Evolutionary conservation across 805 yeast genomes (phyloP), one percentile per base, ranked within the genome.

Genomic region (Maudiozyma serrabonitensis): DNA sequence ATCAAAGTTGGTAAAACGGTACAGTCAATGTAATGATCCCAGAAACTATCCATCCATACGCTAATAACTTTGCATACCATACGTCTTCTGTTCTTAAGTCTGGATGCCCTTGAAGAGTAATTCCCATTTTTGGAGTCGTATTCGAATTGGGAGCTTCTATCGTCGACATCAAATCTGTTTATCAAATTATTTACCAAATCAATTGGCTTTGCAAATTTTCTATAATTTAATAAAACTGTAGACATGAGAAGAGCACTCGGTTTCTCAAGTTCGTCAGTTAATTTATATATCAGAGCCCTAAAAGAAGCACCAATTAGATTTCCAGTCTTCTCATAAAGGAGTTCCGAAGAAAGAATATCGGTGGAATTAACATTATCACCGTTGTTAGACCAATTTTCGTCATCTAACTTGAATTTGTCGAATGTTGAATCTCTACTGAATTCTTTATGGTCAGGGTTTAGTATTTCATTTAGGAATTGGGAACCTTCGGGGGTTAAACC

Each of bases 41-140:
- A 91, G 62, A 84, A 89, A 46, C 93, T 82, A 64, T 88, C 95
- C 64, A 91, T 69, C 99, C 99, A 91, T 35, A 79, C 70, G 62
- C 81, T 85, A 61, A 89, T 78, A 63, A 84, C 73, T 54, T 77
- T 79, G 55, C 83, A 79, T 39, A 88, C 80, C 44, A 84, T 67
- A 52, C 80, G 78, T 60, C 91, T 71, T 62, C 93, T 75, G 54
- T 75, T 81, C 57, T 76, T 80, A 39, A 79, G 54, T 54, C 74
- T 69, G 18, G 75, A 69, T 50, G 75, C 70, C 54, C 67, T 52
- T 19, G 75, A 67, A 2, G 77, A 68, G 50, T 63, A 71, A 40
- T 62, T 67, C 3, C 69, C 72, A 43, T 63, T 67, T 39, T 61
- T 64, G 4, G 67, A 68, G 12, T 59, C 55, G 40, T 58, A 57